Conservation (phyloP, 805 yeast genomes). For the Hanseniaspora lachancei region DNA sequence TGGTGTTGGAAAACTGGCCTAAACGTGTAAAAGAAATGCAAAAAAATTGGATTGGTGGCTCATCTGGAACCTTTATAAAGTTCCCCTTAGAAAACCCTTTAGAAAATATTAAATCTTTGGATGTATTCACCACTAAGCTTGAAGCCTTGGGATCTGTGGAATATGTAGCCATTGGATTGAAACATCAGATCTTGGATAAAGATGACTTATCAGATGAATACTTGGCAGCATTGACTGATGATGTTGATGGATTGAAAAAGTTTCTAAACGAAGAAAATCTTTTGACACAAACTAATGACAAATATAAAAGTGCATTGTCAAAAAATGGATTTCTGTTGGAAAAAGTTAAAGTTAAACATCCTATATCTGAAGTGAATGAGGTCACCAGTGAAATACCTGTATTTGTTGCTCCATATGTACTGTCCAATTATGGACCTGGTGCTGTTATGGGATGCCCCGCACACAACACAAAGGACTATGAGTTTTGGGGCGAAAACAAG, state of each 20-base stretch:
- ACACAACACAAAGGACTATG: constrained; percentile 74
- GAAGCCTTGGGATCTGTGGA: constrained; percentile 80
- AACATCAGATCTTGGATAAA: constrained; percentile 47
- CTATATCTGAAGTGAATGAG: constrained; percentile 31
- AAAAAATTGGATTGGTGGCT: constrained; percentile 83
- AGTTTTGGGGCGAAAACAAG: constrained; percentile 59
- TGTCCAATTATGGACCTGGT: constrained; percentile 73
- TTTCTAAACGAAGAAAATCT: not conserved
- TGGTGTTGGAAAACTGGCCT: constrained; percentile 65
- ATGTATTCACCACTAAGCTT: constrained; percentile 74
- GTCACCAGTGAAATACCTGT: constrained; percentile 43
- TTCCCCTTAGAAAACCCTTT: constrained; percentile 30
- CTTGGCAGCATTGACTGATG: constrained; percentile 36
- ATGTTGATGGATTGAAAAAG: constrained; percentile 22
- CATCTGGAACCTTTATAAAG: constrained; percentile 59
- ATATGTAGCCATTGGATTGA: constrained; percentile 62
- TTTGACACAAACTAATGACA: not conserved
- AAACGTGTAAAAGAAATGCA: constrained; percentile 81
- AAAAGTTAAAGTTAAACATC: constrained; percentile 39
- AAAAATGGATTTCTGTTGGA: constrained; percentile 48
- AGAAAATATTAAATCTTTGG: constrained; percentile 22
- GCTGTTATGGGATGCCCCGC: constrained; percentile 99
- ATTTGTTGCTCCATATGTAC: constrained; percentile 81
- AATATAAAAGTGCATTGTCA: constrained; percentile 28
- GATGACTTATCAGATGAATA: constrained; percentile 29